phyloP scores from a whole-genome alignment of 345 rosid species.

The Punica granatum region DNA sequence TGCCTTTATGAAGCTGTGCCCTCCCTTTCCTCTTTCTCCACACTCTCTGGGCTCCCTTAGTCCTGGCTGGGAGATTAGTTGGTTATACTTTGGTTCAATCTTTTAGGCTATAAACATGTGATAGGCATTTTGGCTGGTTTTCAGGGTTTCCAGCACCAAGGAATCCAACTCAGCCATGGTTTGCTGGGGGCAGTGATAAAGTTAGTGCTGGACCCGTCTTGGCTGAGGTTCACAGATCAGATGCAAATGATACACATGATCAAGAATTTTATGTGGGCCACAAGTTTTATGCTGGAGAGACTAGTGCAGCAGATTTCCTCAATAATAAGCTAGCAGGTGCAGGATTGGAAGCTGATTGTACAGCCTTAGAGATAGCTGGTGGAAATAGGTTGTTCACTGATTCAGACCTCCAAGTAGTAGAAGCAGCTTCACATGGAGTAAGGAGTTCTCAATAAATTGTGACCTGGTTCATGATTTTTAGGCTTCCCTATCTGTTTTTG shows the following conservation, averaged over 20 bases:
- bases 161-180: constrained; percentile 19
- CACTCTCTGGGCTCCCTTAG: not conserved
- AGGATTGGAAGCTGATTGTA: constrained; percentile 19
- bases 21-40: not conserved
- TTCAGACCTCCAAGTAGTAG: constrained; percentile 15
- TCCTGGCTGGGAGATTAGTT: not conserved
- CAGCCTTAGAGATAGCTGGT: constrained; percentile 13
- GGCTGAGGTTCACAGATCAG: constrained; percentile 20
- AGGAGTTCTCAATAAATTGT: not conserved
- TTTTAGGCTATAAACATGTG: not conserved
- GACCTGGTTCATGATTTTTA: not conserved
- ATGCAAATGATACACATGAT: constrained; percentile 14
- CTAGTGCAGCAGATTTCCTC: constrained; percentile 24
- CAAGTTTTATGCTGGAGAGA: constrained; percentile 20
- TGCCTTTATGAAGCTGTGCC: not conserved
- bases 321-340: constrained; percentile 22
- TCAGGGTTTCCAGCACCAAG: constrained; percentile 27
- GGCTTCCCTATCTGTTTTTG: constrained; percentile 5
- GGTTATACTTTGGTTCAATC: not conserved
- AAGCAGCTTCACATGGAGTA: constrained; percentile 16
- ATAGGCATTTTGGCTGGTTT: constrained; percentile 8
- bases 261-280: constrained; percentile 7
- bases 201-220: constrained; percentile 19
- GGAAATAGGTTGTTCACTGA: constrained; percentile 16
- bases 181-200: constrained; percentile 23